Base-by-base conservation (phyloP, 1,284 basidiomycete species). In the Rhodotorula sp. region DNA sequence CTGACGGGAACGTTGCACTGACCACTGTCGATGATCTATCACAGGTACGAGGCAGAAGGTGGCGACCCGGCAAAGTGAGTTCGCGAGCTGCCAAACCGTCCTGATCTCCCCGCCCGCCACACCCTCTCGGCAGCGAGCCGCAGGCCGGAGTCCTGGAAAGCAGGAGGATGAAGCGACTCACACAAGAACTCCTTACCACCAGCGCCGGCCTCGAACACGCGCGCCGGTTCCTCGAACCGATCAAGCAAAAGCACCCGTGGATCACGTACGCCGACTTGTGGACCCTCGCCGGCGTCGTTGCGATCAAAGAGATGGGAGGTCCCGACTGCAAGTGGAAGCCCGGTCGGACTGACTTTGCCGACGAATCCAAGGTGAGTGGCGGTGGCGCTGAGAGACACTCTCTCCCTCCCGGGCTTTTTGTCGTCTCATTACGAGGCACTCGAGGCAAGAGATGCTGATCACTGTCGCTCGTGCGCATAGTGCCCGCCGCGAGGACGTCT, bases 191-290 rank as follows among this genome's bases (percentile, higher is more conserved):
- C 16, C 21, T 14, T 23, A 4, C 21, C 21, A 5, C 14, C 63
- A 73, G 72, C 52, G 74, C 74, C 34, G 74, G 74, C 15, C 60
- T 75, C 12, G 68, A 90, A 74, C 81, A 93, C 69, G 95, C 93
- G 29, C 91, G 96, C 68, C 86, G 84, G 20, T 84, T 93, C 77
- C 89, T 97, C 87, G 91, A 97, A 81, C 87, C 90, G 72, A 83
- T 98, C 81, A 95, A 99, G 85, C 81, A 89, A 72, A 87, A 94
- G 77, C 89, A 89, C 81, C 86, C 88, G 0, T 96, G 93, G 93
- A 95, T 97, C 80, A 90, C 88, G 69, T 97, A 96, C 81, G 93
- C 93, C 77, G 93, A 96, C 66, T 70, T 72, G 64, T 72, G 70
- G 65, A 97, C 93, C 31, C 88, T 97, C 58, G 93, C 85, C 70